Percentiles rank a stretch among this genome's conserved stretches.
phyloP scores from a whole-genome alignment of 2,329 filamentous ascomycete genomes.

The Botrytis elliptica region DNA sequence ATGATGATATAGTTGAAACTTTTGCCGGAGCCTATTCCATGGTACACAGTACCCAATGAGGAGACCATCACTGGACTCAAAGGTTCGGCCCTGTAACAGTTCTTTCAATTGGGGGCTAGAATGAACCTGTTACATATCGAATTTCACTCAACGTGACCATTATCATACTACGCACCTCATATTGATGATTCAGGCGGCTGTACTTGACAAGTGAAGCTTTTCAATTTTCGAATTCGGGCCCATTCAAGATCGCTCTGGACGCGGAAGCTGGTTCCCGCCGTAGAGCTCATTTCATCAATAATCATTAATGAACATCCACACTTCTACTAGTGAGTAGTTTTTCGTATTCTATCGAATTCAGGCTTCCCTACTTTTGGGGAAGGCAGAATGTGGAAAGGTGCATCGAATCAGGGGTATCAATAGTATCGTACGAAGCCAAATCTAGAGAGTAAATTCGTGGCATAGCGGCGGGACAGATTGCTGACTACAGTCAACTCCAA shows the following conservation, averaged over 20 bases:
- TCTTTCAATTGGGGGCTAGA: not conserved
- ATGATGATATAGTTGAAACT: not conserved
- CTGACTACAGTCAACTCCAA: not conserved
- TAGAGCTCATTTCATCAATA: not conserved
- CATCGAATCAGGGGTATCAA: not conserved
- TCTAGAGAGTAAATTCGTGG: not conserved
- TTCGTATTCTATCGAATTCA: not conserved
- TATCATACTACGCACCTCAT: not conserved
- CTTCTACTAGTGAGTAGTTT: not conserved
- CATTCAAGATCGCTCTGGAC: not conserved
- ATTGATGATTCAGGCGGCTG: not conserved
- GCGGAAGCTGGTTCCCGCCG: not conserved
- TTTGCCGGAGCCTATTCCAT: not conserved
- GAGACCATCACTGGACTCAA: not conserved
- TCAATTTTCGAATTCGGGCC: not conserved
- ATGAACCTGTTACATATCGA: conserved; percentile 1
- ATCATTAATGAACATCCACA: not conserved
- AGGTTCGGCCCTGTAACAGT: not conserved
- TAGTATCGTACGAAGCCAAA: not conserved
- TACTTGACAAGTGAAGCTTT: not conserved
- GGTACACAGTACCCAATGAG: not conserved
- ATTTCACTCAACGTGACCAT: not conserved
- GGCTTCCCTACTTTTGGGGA: not conserved
- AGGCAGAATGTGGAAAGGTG: no score
- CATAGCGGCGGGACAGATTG: not conserved